Conservation (phyloP, 2,329 filamentous ascomycete genomes). For the Aspergillus texensis region DNA sequence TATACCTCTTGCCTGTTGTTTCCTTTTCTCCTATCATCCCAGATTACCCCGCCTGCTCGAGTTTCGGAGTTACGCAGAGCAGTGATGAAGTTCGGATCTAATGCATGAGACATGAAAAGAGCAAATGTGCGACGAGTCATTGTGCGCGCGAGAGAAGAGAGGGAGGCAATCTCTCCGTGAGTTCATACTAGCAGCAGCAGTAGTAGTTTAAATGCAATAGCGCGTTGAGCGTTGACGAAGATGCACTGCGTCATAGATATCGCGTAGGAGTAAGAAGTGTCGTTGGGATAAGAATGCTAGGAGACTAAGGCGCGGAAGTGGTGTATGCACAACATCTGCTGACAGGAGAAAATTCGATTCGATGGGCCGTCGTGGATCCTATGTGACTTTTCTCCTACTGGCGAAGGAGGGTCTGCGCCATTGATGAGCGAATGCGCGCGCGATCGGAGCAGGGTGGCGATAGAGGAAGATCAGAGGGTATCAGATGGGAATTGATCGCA, state of each 20-base stretch:
- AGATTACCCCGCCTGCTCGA: constrained; percentile 1
- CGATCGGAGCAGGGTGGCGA: not conserved
- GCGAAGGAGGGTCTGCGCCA: not conserved
- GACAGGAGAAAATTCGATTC: not conserved
- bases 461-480: not conserved
- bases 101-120: constrained; percentile 27
- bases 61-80: constrained; percentile 15
- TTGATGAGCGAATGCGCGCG: not conserved
- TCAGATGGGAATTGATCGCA: not conserved
- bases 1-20: constrained; percentile 20
- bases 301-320: not conserved
- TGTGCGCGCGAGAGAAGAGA: constrained; percentile 3
- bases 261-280: not conserved
- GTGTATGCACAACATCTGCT: not conserved
- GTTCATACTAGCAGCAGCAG: not conserved
- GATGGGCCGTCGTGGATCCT: not conserved
- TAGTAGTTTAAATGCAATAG: constrained; percentile 3
- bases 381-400: not conserved
- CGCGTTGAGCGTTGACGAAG: not conserved
- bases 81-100: constrained; percentile 26
- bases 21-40: constrained; percentile 4
- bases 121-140: constrained; percentile 21
- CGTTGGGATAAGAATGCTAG: not conserved
- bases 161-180: not conserved
- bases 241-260: not conserved